Base-by-base conservation (phyloP, 306 rosid genomes). In the Oxytropis ochrocephala region DNA sequence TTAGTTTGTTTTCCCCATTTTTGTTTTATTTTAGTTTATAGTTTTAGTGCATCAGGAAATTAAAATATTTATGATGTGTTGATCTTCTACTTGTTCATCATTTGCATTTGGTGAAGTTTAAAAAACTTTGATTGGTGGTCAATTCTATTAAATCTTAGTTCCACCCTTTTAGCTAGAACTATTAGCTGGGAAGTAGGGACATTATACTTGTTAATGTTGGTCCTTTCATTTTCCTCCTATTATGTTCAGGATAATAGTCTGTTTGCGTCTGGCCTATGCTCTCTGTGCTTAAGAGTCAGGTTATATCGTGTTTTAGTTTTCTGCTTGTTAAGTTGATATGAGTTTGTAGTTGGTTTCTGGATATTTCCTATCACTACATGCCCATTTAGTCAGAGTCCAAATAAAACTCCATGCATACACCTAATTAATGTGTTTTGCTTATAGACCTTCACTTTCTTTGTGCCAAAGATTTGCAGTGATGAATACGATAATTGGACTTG, bases 401-500 rank as follows among this genome's bases (percentile, higher is more conserved):
- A 32, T 69, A 41, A 38, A 68, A 55, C 14, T 30, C 55, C 50
- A 42, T 43, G 55, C 67, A 42, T 29, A 43, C 13, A 33, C 24
- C 64, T 55, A 55, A 17, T 35, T 11, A 16, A 14, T 77, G 49
- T 41, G 1, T 49, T 36, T 62, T 60, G 24, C 68, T 64, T 47
- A 70, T 38, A 49, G 49, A 36, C 53, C 77, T 74, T 60, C 16
- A 27, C 54, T 76, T 72, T 64, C 58, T 70, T 63, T 80, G 3
- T 74, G 27, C 47, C 56, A 68, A 69, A 92, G 98, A 87, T 92
- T 75, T 92, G 98, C 87, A 74, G 89, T 21, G 82, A 83, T 51
- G 96, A 92, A 82, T 92, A 92, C 36, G 89, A 85, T 67, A 77
- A 66, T 19, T 79, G 79, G 77, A 92, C 92, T 5, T 89, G 98